A percentile compares a stretch with the other conserved stretches of the same genome.
Evolutionary conservation across 306 rosid genomes (phyloP).

Genomic region (Alnus rubra): DNA sequence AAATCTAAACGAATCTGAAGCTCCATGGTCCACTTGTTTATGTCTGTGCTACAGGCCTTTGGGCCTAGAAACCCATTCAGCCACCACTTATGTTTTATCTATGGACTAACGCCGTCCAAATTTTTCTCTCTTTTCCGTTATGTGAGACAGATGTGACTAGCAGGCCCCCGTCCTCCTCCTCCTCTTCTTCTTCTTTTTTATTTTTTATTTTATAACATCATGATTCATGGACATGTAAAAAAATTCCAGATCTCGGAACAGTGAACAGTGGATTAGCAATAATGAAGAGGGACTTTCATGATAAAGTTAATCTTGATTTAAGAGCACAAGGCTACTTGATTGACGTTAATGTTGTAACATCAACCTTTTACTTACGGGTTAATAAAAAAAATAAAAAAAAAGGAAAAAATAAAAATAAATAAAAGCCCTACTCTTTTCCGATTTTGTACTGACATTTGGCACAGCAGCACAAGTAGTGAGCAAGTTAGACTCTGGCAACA

Average conservation of each 20-base stretch:
- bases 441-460: neutral
- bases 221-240: too few species aligned
- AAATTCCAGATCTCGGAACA: neutral
- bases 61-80: too few species aligned
- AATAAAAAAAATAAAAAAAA: neutral
- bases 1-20: too few species aligned
- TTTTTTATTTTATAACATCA: too few species aligned
- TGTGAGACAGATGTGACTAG: too few species aligned
- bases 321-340: constrained; percentile 34
- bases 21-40: too few species aligned
- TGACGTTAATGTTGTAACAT: constrained; percentile 32
- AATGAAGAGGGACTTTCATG: neutral
- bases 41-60: too few species aligned
- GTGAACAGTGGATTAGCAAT: neutral
- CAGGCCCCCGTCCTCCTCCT: too few species aligned
- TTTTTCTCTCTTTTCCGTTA: too few species aligned
- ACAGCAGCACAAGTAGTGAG: neutral
- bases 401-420: neutral
- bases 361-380: constrained; percentile 15
- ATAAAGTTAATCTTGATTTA: constrained; percentile 12
- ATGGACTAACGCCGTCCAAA: too few species aligned
- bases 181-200: too few species aligned
- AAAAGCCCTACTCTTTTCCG: neutral
- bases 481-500: neutral
- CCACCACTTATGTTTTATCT: too few species aligned